Percentiles rank a stretch among this genome's conserved stretches.
These are phyloP conservation scores for Leccinum variicolor DNA, from an alignment of 768 basidiomycete genomes.

Conservation along the genomic window DNA sequence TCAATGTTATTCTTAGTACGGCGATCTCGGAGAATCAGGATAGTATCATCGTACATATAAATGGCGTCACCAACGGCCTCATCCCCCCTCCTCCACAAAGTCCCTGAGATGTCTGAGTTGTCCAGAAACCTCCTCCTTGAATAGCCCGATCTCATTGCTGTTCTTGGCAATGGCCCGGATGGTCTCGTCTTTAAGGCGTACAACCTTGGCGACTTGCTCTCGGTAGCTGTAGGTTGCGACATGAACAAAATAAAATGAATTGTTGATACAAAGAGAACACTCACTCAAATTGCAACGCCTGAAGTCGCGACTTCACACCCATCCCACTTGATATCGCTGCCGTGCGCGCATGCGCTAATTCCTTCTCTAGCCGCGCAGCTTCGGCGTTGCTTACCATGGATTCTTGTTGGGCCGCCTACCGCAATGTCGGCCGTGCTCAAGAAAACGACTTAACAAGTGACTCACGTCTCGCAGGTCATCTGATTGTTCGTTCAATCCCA, in stretches of 20 bases:
- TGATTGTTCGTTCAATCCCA: constrained; percentile 66
- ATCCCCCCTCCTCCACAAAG: constrained; percentile 55
- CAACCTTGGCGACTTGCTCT: constrained; percentile 75
- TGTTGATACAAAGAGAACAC: constrained; percentile 19
- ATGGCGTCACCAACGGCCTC: neutral
- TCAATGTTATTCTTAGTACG: neutral
- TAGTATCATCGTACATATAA: neutral
- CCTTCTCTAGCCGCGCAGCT: constrained; percentile 63
- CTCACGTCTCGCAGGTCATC: constrained; percentile 79
- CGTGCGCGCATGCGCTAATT: constrained; percentile 69
- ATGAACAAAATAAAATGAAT: neutral
- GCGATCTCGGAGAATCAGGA: neutral
- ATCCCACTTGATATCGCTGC: constrained; percentile 79
- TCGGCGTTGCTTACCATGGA: constrained; percentile 63
- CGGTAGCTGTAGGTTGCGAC: constrained; percentile 51
- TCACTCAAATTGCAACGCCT: constrained; percentile 75
- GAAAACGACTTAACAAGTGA: constrained; percentile 6
- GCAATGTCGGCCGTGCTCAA: neutral
- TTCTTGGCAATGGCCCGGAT: constrained; percentile 80
- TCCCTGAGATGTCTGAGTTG: constrained; percentile 66
- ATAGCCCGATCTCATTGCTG: constrained; percentile 77
- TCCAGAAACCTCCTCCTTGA: constrained; percentile 75
- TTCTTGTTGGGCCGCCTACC: constrained; percentile 75
- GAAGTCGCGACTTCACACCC: constrained; percentile 74
- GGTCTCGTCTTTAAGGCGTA: constrained; percentile 73